A percentile compares a stretch with the other conserved stretches of the same genome.
These are phyloP conservation scores for Phytophthora hybrid DNA, from an alignment of 352 stramenopile species.

Conservation along the genomic window DNA sequence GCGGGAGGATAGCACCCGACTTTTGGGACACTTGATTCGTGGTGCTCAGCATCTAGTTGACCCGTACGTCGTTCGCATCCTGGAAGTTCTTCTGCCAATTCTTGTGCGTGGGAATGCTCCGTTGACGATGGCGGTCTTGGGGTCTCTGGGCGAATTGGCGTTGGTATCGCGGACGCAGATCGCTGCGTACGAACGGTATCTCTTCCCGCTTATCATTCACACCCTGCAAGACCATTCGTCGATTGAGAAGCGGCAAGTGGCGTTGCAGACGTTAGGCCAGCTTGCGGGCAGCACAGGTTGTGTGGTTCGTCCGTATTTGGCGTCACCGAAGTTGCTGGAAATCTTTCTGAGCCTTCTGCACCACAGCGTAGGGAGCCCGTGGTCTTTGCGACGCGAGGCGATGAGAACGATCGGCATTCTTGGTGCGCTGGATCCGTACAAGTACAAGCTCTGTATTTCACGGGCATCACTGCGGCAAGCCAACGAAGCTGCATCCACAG, in stretches of 20 bases:
- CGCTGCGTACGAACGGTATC: constrained; percentile 93
- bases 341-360: constrained; percentile 96
- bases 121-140: constrained; percentile 77
- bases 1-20: constrained; percentile 90
- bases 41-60: constrained; percentile 89
- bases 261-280: constrained; percentile 95
- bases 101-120: constrained; percentile 88
- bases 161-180: constrained; percentile 92
- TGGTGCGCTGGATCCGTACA: constrained; percentile 96
- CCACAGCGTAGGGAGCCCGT: constrained; percentile 90
- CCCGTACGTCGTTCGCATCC: constrained; percentile 79
- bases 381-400: constrained; percentile 94
- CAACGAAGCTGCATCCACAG: constrained; percentile 60
- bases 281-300: constrained; percentile 94
- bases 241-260: constrained; percentile 95
- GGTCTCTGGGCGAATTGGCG: constrained; percentile 93
- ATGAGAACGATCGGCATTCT: constrained; percentile 98
- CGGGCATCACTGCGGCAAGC: constrained; percentile 72
- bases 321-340: constrained; percentile 95
- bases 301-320: constrained; percentile 95
- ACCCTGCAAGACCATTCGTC: constrained; percentile 97
- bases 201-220: constrained; percentile 97
- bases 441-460: constrained; percentile 91
- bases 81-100: constrained; percentile 85
- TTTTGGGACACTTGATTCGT: constrained; percentile 88